Conservation (phyloP, 371 early-diverging fungal species). For the Syncephalastrum sp. region DNA sequence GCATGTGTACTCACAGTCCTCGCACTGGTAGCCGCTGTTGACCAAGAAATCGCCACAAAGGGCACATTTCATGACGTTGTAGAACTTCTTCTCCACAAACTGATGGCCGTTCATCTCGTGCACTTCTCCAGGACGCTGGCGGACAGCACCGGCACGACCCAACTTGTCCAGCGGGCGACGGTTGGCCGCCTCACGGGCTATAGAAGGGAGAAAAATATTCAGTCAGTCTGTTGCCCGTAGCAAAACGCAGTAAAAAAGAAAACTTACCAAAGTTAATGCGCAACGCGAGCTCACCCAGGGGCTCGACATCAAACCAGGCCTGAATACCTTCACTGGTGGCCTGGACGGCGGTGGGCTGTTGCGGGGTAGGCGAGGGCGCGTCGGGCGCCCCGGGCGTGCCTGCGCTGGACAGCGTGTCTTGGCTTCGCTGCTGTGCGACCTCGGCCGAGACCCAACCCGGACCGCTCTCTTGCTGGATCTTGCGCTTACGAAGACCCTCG, state of each 20-base stretch:
- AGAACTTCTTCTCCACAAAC: constrained; percentile 84
- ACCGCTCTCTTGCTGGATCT: constrained; percentile 59
- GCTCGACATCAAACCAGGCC: constrained; percentile 91
- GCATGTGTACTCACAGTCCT: constrained; percentile 94
- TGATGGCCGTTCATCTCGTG: constrained; percentile 89
- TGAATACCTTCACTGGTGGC: constrained; percentile 63
- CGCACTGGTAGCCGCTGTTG: constrained; percentile 89
- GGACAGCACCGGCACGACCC: constrained; percentile 87
- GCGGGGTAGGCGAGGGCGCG: constrained; percentile 14
- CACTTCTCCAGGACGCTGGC: constrained; percentile 80
- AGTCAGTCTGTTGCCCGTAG: not conserved
- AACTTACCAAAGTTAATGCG: constrained; percentile 76
- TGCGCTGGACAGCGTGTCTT: constrained; percentile 1
- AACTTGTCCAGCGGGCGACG: constrained; percentile 70
- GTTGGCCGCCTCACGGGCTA: constrained; percentile 44
- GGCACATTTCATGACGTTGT: constrained; percentile 95
- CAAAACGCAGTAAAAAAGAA: not conserved
- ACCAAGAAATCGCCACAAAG: constrained; percentile 91
- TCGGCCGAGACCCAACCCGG: constrained; percentile 53
- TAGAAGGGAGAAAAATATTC: constrained; percentile 1
- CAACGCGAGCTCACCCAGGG: constrained; percentile 82
- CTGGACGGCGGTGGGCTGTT: constrained; percentile 14
- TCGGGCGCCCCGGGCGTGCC: not conserved
- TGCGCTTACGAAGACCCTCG: constrained; percentile 73
- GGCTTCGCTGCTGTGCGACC: constrained; percentile 34